phyloP scores from a whole-genome alignment of 371 early-diverging fungal genomes.

The Mycotypha africana region DNA sequence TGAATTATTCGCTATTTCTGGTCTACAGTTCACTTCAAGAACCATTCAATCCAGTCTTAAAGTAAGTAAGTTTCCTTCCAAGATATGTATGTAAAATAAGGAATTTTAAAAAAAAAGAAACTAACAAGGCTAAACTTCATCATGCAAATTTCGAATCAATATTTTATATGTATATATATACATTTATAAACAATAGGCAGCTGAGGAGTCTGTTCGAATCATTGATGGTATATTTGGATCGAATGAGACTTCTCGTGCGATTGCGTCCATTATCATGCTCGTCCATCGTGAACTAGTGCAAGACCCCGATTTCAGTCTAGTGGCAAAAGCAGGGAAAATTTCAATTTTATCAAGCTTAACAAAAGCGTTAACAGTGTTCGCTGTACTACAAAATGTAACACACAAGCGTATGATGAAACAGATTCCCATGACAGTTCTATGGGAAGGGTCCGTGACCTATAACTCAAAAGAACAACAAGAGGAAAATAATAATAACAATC shows the following conservation, averaged over 20 bases:
- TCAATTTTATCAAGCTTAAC: constrained; percentile 64
- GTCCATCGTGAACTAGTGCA: constrained; percentile 62
- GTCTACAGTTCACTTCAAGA: constrained; percentile 68
- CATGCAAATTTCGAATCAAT: too few species aligned
- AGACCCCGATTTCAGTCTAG: constrained; percentile 55
- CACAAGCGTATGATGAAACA: constrained; percentile 44
- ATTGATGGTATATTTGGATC: constrained; percentile 86
- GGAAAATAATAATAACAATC: not conserved
- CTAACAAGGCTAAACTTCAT: too few species aligned
- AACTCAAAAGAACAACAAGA: constrained; percentile 13
- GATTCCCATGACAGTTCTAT: constrained; percentile 31
- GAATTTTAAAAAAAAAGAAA: too few species aligned
- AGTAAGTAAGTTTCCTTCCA: constrained; percentile 21
- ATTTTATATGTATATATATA: not conserved
- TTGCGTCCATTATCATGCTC: constrained; percentile 72
- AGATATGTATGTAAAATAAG: too few species aligned
- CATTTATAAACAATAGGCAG: constrained; percentile 37
- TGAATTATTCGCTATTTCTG: constrained; percentile 67
- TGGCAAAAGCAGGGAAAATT: constrained; percentile 54
- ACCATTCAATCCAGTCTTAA: constrained; percentile 63
- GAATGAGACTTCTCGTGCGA: constrained; percentile 80
- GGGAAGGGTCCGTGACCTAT: constrained; percentile 38
- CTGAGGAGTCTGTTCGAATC: constrained; percentile 84
- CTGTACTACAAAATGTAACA: constrained; percentile 75
- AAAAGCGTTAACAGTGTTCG: constrained; percentile 75